Percentiles rank a stretch among this genome's conserved stretches.
phyloP scores from a whole-genome alignment of 306 rosid species.

The Adenanthera pavonina region DNA sequence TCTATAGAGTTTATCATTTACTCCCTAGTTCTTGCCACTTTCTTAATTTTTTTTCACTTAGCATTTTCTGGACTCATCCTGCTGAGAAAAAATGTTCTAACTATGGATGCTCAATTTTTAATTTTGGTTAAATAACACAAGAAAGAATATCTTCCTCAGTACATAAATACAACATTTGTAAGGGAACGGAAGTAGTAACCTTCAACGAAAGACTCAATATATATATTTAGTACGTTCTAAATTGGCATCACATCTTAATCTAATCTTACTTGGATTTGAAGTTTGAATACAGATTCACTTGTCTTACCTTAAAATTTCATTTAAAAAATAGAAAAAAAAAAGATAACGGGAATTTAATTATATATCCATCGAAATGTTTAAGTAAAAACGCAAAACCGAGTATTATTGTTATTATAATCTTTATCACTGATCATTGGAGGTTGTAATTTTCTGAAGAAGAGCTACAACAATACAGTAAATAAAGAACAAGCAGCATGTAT shows the following conservation, averaged over 20 bases:
- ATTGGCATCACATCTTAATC: too few species aligned
- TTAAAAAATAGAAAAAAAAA: too few species aligned
- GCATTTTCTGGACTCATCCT: not conserved
- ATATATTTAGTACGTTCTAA: not conserved
- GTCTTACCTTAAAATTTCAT: too few species aligned
- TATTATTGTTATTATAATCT: not conserved
- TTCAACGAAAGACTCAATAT: not conserved
- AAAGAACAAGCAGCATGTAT: conserved; percentile 12
- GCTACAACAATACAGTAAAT: conserved; percentile 1
- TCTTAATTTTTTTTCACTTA: not conserved
- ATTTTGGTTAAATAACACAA: not conserved
- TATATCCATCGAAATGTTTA: not conserved
- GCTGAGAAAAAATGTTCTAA: not conserved
- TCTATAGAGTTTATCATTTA: not conserved
- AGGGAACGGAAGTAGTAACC: not conserved
- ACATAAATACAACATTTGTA: not conserved
- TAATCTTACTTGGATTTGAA: too few species aligned
- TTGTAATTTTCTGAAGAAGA: conserved; percentile 12
- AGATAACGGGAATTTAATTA: too few species aligned
- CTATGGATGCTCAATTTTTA: not conserved
- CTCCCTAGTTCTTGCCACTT: not conserved
- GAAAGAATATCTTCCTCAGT: not conserved
- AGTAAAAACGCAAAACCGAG: not conserved
- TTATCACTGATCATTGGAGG: not conserved
- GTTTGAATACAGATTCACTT: too few species aligned